Evolutionary conservation across 768 basidiomycete species (phyloP), one percentile per base, ranked within the genome.

Genomic region (Sistotremastrum niveocremeum): DNA sequence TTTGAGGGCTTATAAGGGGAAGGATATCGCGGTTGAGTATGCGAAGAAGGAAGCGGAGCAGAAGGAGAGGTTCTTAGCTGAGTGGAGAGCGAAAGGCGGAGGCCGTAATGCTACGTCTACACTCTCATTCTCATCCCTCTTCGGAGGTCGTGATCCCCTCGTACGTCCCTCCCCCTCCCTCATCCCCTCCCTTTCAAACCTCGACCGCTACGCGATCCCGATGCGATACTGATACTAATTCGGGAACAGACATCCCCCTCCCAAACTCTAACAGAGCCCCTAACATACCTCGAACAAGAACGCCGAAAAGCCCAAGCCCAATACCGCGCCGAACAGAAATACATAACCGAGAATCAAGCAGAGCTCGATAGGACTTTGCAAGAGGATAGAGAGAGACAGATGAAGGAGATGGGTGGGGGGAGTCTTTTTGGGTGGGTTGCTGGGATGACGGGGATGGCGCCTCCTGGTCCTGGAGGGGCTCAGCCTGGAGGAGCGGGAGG

Each of bases 21-120:
- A 94, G 63, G 74, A 97, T 56, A 82, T 99, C 47, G 78, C 91
- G 1, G 44, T 81, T 5, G 93, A 93, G 62, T 97, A 90, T 53
- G 90, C 81, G 35, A 83, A 84, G 65, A 76, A 79, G 51, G 94
- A 99, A 63, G 79, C 79, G 0, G 84, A 84, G 59, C 75, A 77
- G 42, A 95, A 91, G 62, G 70, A 73, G 37, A 71, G 68, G 47
- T 81, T 87, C 52, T 57, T 88, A 7, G 85, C 81, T 46, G 84
- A 90, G 54, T 95, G 89, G 90, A 74, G 81, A 61, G 52, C 57
- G 45, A 65, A 64, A 45, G 60, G 67, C 48, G 59, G 51, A 32
- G 53, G 54, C 37, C 44, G 43, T 9, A 35, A 20, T 20, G 20
- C 20, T 20, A 20, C 20, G 20, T 20, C 20, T 20, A 20, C 20